Evolutionary conservation across 805 yeast species (phyloP).

Genomic region (Kuraishia ogatae): DNA sequence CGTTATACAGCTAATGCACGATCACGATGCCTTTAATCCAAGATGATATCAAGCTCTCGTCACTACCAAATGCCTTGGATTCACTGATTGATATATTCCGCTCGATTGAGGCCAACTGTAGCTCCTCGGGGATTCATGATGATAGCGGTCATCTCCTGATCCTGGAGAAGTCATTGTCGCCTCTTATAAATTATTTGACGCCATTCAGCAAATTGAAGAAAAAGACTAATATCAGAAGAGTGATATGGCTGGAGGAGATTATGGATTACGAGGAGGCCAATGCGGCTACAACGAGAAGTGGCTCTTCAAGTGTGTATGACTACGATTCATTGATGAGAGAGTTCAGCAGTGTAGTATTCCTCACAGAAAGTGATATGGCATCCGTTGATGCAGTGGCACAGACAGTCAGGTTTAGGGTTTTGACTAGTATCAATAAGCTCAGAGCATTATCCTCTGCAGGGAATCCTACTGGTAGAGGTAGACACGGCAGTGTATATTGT

Average conservation of each 20-base stretch:
- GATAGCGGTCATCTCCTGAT: slow-evolving; percentile 7
- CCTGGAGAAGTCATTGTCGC: slow-evolving; percentile 13
- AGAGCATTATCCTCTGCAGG: not conserved
- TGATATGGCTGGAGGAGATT: slow-evolving; percentile 16
- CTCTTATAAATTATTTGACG: slow-evolving; percentile 17
- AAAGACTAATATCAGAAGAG: slow-evolving; percentile 15
- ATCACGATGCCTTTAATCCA: not conserved
- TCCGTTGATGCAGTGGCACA: slow-evolving; percentile 3
- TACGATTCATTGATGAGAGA: slow-evolving; percentile 10
- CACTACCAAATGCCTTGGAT: not conserved
- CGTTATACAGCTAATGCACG: not conserved
- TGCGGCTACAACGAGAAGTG: not conserved
- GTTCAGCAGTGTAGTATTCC: slow-evolving; percentile 14
- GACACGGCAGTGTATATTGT: not conserved
- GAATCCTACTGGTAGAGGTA: not conserved
- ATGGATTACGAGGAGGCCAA: slow-evolving; percentile 8
- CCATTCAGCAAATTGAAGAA: slow-evolving; percentile 17
- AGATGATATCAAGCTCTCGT: not conserved
- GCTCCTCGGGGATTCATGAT: not conserved
- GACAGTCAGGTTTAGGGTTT: slow-evolving; percentile 3
- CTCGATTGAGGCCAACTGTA: not conserved
- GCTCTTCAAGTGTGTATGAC: slow-evolving; percentile 5
- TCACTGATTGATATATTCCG: slow-evolving; percentile 3
- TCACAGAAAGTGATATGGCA: slow-evolving; percentile 2
- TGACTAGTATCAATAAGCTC: slow-evolving; percentile 4